A percentile compares a stretch with the other conserved stretches of the same genome.
phyloP scores from a whole-genome alignment of 495 filamentous ascomycete species.

The Penicillium roqueforti region DNA sequence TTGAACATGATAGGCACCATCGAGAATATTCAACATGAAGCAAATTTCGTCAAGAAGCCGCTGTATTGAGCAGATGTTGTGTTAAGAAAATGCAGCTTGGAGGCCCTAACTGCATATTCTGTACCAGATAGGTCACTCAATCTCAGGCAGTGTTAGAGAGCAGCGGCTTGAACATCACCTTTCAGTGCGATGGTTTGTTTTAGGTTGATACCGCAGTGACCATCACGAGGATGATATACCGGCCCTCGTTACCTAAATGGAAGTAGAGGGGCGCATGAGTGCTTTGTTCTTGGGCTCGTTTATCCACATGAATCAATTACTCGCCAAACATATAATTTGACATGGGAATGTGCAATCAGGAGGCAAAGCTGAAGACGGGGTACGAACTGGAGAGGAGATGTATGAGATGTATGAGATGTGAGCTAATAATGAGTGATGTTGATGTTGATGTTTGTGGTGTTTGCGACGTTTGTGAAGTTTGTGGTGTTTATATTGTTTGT shows the following conservation, averaged over 20 bases:
- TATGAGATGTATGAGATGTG: slow-evolving; percentile 1
- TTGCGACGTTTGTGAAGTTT: slow-evolving; percentile 1
- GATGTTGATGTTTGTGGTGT: not conserved
- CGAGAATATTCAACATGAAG: not conserved
- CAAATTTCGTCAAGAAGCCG: not conserved
- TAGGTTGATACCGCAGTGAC: not conserved
- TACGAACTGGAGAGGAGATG: not conserved
- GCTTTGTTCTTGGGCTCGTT: not conserved
- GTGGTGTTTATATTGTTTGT: slow-evolving; percentile 11
- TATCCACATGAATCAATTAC: not conserved
- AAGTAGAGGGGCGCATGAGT: not conserved
- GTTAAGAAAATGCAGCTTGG: not conserved
- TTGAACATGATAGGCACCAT: not conserved
- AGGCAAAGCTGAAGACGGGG: not conserved
- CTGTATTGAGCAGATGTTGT: not conserved
- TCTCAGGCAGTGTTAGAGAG: not conserved
- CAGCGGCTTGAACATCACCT: not conserved
- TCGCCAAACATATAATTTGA: not conserved
- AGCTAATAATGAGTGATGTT: not conserved
- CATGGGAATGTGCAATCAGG: not conserved
- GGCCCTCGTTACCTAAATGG: too few relatives aligned
- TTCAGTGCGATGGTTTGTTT: not conserved
- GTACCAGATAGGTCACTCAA: not conserved
- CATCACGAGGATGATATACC: not conserved
- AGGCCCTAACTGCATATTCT: not conserved